These are phyloP conservation scores for Malassezia pachydermatis DNA, from an alignment of 1,284 basidiomycete genomes.

Conservation along the genomic window DNA sequence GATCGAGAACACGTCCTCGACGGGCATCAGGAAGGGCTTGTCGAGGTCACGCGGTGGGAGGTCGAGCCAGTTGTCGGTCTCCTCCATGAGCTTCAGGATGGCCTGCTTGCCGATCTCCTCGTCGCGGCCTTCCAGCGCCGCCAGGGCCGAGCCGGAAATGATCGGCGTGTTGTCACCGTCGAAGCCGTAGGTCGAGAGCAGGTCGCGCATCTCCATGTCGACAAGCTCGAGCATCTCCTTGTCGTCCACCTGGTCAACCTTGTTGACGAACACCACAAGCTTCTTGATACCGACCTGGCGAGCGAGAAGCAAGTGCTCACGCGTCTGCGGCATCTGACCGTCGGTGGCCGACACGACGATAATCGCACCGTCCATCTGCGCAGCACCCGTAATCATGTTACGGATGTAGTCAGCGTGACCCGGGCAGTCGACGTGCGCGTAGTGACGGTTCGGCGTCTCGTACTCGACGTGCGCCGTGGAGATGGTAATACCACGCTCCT, in stretches of 20 bases:
- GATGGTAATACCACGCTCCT: conserved; percentile 98
- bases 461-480: conserved; percentile 84
- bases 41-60: conserved; percentile 91
- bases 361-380: conserved; percentile 74
- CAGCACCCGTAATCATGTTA: conserved; percentile 99
- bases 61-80: conserved; percentile 91
- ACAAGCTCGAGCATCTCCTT: conserved; percentile 98
- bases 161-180: conserved; percentile 97
- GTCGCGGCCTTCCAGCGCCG: conserved; percentile 79
- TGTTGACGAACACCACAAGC: conserved; percentile 99
- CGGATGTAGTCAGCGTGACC: conserved; percentile 52
- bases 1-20: conserved; percentile 97
- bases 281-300: conserved; percentile 97
- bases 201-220: conserved; percentile 99
- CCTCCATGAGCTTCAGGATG: conserved; percentile 72
- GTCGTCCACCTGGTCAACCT: conserved; percentile 93
- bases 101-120: conserved; percentile 69
- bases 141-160: conserved; percentile 88
- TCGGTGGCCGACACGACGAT: conserved; percentile 89
- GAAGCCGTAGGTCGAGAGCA: conserved; percentile 74
- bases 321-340: conserved; percentile 99
- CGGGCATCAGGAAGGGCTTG: conserved; percentile 91
- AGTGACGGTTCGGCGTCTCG: conserved; percentile 77
- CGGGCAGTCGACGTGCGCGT: conserved; percentile 98
- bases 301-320: conserved; percentile 92